Evolutionary conservation across 148 eudicot genomes (phyloP).

Genomic region (Heliamphora exappendiculata): DNA sequence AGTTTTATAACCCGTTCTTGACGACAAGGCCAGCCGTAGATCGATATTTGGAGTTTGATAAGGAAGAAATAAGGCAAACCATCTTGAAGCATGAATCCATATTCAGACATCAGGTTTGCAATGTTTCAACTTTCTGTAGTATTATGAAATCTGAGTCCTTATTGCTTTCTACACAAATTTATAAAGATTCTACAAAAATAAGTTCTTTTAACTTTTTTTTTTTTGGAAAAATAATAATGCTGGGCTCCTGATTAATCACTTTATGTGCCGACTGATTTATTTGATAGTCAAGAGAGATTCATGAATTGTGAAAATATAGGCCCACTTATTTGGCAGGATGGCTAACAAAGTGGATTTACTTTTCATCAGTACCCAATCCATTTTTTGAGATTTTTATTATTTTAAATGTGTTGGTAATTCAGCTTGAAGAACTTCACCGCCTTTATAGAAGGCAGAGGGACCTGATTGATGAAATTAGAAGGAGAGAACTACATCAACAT

Average conservation of each 20-base stretch:
- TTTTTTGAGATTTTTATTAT: neutral
- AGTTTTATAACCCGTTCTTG: slow-evolving; percentile 11
- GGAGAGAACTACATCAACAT: slow-evolving; percentile 11
- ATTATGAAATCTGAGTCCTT: neutral
- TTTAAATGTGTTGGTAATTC: slow-evolving; percentile 5
- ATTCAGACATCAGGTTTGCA: slow-evolving; percentile 39
- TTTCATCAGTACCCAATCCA: neutral
- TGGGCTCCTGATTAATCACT: neutral
- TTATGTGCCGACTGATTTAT: neutral
- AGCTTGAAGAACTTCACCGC: slow-evolving; percentile 51
- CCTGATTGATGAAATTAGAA: slow-evolving; percentile 28
- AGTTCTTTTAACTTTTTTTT: too few relatives aligned
- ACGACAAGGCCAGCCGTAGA: slow-evolving; percentile 7
- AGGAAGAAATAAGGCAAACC: slow-evolving; percentile 29
- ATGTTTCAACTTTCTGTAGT: neutral
- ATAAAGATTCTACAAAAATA: too few relatives aligned
- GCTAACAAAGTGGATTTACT: neutral
- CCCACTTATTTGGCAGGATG: neutral
- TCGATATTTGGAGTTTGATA: slow-evolving; percentile 14
- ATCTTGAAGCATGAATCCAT: slow-evolving; percentile 39
- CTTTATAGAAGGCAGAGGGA: slow-evolving; percentile 41
- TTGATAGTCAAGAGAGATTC: neutral
- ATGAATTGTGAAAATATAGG: neutral
- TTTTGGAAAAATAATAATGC: neutral
- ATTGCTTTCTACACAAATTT: neutral